A percentile compares a stretch with the other conserved stretches of the same genome.
phyloP scores from a whole-genome alignment of 768 basidiomycete species.

The Suillus clintonianus region DNA sequence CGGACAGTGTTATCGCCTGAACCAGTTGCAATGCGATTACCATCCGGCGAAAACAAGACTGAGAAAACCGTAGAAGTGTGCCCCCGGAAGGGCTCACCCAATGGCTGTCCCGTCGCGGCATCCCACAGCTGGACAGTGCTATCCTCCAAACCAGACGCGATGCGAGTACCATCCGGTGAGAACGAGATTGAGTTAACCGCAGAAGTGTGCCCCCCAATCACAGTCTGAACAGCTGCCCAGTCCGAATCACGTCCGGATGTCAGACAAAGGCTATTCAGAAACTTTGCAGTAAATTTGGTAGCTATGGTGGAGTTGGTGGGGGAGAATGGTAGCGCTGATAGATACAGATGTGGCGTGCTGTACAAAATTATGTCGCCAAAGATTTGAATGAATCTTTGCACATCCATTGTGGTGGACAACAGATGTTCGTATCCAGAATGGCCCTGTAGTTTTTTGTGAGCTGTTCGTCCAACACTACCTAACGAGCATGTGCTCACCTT shows the following conservation, averaged over 20 bases:
- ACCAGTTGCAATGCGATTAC: neutral
- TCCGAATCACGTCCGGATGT: slow-evolving; percentile 1
- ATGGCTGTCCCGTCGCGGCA: neutral
- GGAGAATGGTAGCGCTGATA: slow-evolving; percentile 25
- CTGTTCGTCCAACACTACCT: neutral
- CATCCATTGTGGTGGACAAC: slow-evolving; percentile 4
- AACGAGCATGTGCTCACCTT: neutral
- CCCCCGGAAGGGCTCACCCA: neutral
- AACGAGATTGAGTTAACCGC: neutral
- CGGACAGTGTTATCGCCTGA: neutral
- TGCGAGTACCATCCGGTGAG: neutral
- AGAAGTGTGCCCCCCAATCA: slow-evolving; percentile 2
- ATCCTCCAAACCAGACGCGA: neutral
- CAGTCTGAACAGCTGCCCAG: slow-evolving; percentile 19
- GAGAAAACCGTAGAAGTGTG: neutral
- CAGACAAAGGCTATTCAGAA: neutral
- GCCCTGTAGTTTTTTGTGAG: neutral
- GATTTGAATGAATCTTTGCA: slow-evolving; percentile 10
- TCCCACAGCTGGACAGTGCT: neutral
- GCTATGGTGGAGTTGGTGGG: slow-evolving; percentile 21
- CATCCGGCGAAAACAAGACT: neutral
- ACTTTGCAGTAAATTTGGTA: neutral
- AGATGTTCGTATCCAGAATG: neutral
- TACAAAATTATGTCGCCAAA: slow-evolving; percentile 14
- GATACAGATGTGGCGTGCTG: slow-evolving; percentile 23